Evolutionary conservation across 108 stramenopile species (phyloP), one percentile per base, ranked within the genome.

Genomic region (Aurantiochytrium sp.): DNA sequence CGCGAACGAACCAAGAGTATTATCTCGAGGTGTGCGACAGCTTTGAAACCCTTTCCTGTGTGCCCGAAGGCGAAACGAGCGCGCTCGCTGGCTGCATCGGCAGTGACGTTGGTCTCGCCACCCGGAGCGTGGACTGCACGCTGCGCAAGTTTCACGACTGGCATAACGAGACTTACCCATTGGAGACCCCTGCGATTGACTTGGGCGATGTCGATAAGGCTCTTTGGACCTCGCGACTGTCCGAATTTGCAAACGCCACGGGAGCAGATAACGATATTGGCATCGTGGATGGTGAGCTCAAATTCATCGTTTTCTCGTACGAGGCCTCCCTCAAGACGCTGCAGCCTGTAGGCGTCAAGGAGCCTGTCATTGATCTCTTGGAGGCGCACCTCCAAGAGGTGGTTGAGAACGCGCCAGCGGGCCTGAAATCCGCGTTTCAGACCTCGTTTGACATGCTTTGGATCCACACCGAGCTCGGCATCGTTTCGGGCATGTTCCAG

Each of bases 201-300:
- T 23, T 87, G 58, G 58, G 87, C 55, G 58, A 87, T 3, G 5
- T 21, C 14, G 23, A 87, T 49, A 59, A 87, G 58, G 8, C 58
- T 10, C 19, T 42, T 14, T 58, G 87, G 58, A 28, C 25, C 10
- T 14, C 14, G 35, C 28, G 55, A 59, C 55, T 58, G 25, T 5
- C 8, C 23, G 76, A 83, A 18, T 83, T 47, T 18, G 45, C 76
- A 55, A 12, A 4, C 19, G 76, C 6, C 21, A 29, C 88, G 19
- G 87, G 89, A 69, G 28, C 19, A 2, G 76, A 87, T 12, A 29
- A 60, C 21, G 23, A 58, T 21, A 71, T 91, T 4, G 91, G 91
- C 43, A 5, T 90, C 72, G 55, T 91, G 43, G 87, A 91, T 23
- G 91, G 87, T 0, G 88, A 90, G 47, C 60, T 91, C 60, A 87